These are phyloP conservation scores for Gossypium trilobum DNA, from an alignment of 441 rosid genomes.

Conservation along the genomic window DNA sequence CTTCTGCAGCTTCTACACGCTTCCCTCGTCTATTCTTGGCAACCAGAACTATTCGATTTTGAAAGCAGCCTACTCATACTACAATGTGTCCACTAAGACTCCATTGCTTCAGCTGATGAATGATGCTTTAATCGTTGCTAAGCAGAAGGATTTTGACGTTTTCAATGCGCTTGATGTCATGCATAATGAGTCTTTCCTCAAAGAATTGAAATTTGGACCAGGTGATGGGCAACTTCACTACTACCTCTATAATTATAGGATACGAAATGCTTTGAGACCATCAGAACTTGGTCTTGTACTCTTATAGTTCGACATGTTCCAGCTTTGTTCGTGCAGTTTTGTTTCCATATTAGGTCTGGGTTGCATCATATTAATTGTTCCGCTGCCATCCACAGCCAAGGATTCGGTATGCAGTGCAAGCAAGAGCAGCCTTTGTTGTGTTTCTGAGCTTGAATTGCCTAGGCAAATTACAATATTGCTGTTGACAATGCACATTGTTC, in stretches of 20 bases:
- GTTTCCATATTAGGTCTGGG: conserved; percentile 9
- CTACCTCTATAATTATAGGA: conserved; percentile 72
- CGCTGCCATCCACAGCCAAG: conserved; percentile 8
- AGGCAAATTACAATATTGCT: conserved; percentile 12
- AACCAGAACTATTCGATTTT: conserved; percentile 59
- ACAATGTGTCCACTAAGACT: conserved; percentile 65
- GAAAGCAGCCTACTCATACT: conserved; percentile 94
- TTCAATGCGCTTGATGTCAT: conserved; percentile 87
- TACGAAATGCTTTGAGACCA: conserved; percentile 45
- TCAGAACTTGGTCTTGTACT: conserved; percentile 86
- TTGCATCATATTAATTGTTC: conserved; percentile 7
- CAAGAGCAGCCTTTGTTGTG: conserved; percentile 5
- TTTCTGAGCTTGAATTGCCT: conserved; percentile 5
- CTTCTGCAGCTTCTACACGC: conserved; percentile 91
- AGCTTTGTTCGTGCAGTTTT: conserved; percentile 4
- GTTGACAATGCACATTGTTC: conserved; percentile 16
- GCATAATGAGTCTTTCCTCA: conserved; percentile 76
- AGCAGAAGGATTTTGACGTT: conserved; percentile 75
- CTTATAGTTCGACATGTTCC: conserved; percentile 29
- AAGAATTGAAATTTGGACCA: conserved; percentile 87
- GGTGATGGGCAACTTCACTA: conserved; percentile 93
- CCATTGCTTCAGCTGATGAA: conserved; percentile 88
- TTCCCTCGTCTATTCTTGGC: conserved; percentile 90
- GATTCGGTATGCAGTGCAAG: conserved; percentile 11
- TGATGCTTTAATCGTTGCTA: conserved; percentile 69